These are phyloP conservation scores for Penicillium olsonii DNA, from an alignment of 2,329 filamentous ascomycete species.

Conservation along the genomic window DNA sequence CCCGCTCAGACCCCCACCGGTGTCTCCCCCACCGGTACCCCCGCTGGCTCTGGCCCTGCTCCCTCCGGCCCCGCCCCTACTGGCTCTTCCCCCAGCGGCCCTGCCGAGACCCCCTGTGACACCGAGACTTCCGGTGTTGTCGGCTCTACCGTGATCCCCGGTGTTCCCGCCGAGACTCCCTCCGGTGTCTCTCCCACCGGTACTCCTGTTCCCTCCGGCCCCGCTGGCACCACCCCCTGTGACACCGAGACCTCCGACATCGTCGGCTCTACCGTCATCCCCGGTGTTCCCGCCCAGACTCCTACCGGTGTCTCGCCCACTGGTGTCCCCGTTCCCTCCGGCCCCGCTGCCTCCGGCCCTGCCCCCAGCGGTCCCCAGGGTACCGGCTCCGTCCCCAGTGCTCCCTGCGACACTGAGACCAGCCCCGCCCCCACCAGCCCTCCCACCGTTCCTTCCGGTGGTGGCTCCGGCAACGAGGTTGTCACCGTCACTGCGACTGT, in stretches of 20 bases:
- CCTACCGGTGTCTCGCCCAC: slow-evolving; percentile 7
- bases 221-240: slow-evolving; percentile 16
- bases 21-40: too few species aligned
- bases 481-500: slow-evolving; percentile 25
- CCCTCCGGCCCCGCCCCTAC: slow-evolving; percentile 8
- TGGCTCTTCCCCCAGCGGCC: slow-evolving; percentile 11
- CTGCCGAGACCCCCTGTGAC: slow-evolving; percentile 19
- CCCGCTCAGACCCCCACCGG: background rate
- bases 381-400: slow-evolving; percentile 9
- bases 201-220: slow-evolving; percentile 6
- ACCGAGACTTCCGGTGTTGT: slow-evolving; percentile 17
- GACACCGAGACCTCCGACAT: slow-evolving; percentile 18
- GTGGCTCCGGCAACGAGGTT: slow-evolving; percentile 18
- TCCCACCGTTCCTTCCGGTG: slow-evolving; percentile 11
- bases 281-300: slow-evolving; percentile 4
- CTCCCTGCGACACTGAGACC: slow-evolving; percentile 5
- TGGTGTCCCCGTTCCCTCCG: slow-evolving; percentile 4
- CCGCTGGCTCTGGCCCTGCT: slow-evolving; percentile 6
- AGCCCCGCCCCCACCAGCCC: slow-evolving; percentile 16
- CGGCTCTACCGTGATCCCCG: slow-evolving; percentile 10
- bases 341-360: slow-evolving; percentile 12
- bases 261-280: slow-evolving; percentile 12
- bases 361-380: slow-evolving; percentile 2
- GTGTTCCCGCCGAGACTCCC: slow-evolving; percentile 5
- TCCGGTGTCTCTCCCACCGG: slow-evolving; percentile 7